A percentile compares a stretch with the other conserved stretches of the same genome.
phyloP scores from a whole-genome alignment of 202 grass and related monocot genomes.

The Alloteropsis angusta region DNA sequence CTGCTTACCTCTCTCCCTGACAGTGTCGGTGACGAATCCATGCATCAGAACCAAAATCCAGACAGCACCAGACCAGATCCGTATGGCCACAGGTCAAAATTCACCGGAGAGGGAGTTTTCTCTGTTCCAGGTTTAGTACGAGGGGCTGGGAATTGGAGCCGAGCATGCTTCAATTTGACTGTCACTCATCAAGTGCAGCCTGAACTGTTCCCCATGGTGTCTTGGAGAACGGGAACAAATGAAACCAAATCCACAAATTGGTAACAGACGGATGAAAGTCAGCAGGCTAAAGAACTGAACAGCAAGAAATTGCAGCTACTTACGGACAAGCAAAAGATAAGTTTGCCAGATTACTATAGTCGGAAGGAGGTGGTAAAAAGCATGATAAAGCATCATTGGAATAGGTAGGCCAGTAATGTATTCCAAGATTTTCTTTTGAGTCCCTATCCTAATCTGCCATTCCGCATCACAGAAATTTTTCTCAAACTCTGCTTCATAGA shows the following conservation, averaged over 20 bases:
- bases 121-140: neutral
- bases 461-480: neutral
- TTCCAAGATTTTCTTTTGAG: neutral
- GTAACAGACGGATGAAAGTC: neutral
- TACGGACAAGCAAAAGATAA: neutral
- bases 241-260: neutral
- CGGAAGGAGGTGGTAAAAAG: neutral
- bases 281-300: neutral
- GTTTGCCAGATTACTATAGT: neutral
- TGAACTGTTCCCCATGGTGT: neutral
- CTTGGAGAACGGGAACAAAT: neutral
- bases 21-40: neutral
- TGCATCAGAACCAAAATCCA: neutral
- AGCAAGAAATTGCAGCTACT: neutral
- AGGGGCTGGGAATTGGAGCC: neutral
- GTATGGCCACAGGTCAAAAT: neutral
- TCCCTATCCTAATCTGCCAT: neutral
- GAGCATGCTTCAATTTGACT: neutral
- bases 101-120: neutral
- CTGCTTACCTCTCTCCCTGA: neutral
- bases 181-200: neutral
- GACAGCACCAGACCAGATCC: constrained; percentile 11
- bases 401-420: neutral
- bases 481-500: neutral
- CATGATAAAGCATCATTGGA: neutral